phyloP scores from a whole-genome alignment of 306 rosid species.

The Begonia fuchsioides region DNA sequence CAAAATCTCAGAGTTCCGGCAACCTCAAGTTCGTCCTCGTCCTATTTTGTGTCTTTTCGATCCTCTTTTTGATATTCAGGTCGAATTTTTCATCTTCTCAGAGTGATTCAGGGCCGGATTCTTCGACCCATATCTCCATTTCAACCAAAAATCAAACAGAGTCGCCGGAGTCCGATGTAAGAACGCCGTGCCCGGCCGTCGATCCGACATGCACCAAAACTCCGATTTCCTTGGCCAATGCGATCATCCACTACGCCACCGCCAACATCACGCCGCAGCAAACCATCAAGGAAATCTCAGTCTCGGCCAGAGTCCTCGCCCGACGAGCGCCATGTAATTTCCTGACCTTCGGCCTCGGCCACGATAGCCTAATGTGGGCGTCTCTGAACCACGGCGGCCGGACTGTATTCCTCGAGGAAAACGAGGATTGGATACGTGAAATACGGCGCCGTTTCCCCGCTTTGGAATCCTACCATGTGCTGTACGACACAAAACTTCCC shows the following conservation, averaged over 20 bases:
- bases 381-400: slow-evolving; percentile 80
- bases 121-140: slow-evolving; percentile 22
- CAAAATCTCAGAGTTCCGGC: slow-evolving; percentile 23
- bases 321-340: slow-evolving; percentile 77
- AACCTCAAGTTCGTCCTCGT: slow-evolving; percentile 38
- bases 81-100: slow-evolving; percentile 35
- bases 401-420: slow-evolving; percentile 76
- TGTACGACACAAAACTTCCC: slow-evolving; percentile 56
- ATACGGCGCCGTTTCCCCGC: slow-evolving; percentile 33
- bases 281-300: slow-evolving; percentile 54
- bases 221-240: slow-evolving; percentile 55
- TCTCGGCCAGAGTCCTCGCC: slow-evolving; percentile 41
- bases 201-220: slow-evolving; percentile 44
- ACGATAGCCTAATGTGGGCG: slow-evolving; percentile 89
- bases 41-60: slow-evolving; percentile 19
- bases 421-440: slow-evolving; percentile 55
- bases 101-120: slow-evolving; percentile 7
- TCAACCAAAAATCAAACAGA: slow-evolving; percentile 4
- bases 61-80: slow-evolving; percentile 32
- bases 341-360: slow-evolving; percentile 73
- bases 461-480: slow-evolving; percentile 55
- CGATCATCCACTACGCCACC: slow-evolving; percentile 71
- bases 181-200: slow-evolving; percentile 17
- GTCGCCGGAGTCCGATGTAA: background rate
- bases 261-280: slow-evolving; percentile 85